Conservation (phyloP, 306 rosid species). For the Fragaria ananassa region DNA sequence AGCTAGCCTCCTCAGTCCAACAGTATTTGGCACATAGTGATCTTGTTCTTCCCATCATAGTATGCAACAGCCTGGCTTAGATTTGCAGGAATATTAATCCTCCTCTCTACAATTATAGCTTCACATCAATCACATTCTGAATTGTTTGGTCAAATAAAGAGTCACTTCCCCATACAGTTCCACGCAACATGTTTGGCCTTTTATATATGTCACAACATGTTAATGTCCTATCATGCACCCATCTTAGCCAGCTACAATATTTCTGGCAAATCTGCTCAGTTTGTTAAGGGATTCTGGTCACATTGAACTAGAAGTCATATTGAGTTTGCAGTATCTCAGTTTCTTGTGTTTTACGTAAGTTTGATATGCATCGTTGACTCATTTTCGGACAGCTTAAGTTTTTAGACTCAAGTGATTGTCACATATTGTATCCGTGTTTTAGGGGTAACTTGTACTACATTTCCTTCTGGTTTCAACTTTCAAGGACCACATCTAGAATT, state of each 20-base stretch:
- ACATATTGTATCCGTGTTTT: not conserved
- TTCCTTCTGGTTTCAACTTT: not conserved
- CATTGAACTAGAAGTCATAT: not conserved
- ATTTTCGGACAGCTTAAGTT: not conserved
- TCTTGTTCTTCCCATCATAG: not conserved
- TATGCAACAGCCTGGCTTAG: conserved; percentile 25
- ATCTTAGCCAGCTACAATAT: conserved; percentile 48
- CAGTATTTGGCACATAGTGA: conserved; percentile 13
- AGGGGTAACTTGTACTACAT: conserved; percentile 6
- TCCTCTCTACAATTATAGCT: not conserved
- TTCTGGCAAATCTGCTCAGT: conserved; percentile 32
- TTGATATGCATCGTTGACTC: not conserved
- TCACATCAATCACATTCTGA: conserved; percentile 8
- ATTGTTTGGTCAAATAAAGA: conserved; percentile 1
- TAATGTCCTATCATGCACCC: conserved; percentile 34
- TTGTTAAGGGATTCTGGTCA: conserved; percentile 1
- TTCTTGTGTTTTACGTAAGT: not conserved
- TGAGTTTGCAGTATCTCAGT: not conserved
- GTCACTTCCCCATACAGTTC: not conserved
- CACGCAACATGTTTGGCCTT: conserved; percentile 17
- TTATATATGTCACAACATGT: conserved; percentile 14
- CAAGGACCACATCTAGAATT: conserved; percentile 30
- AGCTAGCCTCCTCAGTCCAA: not conserved
- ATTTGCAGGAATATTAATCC: conserved; percentile 10
- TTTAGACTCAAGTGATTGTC: not conserved